Conservation (phyloP, 2,329 filamentous ascomycete genomes). For the Zelopaecilomyces penicillatus region DNA sequence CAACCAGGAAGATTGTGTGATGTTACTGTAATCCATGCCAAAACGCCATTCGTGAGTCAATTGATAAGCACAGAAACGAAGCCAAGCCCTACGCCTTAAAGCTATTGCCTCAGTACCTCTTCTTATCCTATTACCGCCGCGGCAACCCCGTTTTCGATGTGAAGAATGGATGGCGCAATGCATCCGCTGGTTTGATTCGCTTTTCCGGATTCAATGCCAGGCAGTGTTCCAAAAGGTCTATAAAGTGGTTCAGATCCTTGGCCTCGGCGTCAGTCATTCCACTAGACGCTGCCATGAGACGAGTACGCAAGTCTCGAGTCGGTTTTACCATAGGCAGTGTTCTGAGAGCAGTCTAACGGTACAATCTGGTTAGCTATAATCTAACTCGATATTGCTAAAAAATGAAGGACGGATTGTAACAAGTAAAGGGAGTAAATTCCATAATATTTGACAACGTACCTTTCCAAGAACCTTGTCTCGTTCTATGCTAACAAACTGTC, state of each 20-base stretch:
- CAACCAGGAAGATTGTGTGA: too few relatives aligned
- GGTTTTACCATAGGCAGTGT: slow-evolving; percentile 65
- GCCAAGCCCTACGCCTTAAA: too few relatives aligned
- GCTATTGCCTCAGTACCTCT: neutral
- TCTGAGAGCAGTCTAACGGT: slow-evolving; percentile 53
- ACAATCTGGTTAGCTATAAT: slow-evolving; percentile 9
- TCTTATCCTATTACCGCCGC: slow-evolving; percentile 14
- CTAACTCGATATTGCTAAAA: neutral
- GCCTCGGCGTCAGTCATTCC: slow-evolving; percentile 66
- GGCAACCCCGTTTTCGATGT: slow-evolving; percentile 26
- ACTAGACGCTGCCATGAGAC: slow-evolving; percentile 65
- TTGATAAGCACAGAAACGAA: too few relatives aligned
- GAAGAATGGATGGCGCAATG: slow-evolving; percentile 85
- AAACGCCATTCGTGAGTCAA: too few relatives aligned
- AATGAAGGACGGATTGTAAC: slow-evolving; percentile 6
- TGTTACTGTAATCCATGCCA: too few relatives aligned
- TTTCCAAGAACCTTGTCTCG: slow-evolving; percentile 81
- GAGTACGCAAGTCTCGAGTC: slow-evolving; percentile 70
- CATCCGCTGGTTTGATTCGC: slow-evolving; percentile 77
- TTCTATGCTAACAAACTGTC: slow-evolving; percentile 79
- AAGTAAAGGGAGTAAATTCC: slow-evolving; percentile 10
- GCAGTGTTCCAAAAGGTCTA: slow-evolving; percentile 82
- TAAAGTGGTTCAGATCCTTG: slow-evolving; percentile 73
- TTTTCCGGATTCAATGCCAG: slow-evolving; percentile 87
- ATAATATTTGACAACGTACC: slow-evolving; percentile 34